phyloP scores from a whole-genome alignment of 441 rosid genomes.

The Lepidium campestre region DNA sequence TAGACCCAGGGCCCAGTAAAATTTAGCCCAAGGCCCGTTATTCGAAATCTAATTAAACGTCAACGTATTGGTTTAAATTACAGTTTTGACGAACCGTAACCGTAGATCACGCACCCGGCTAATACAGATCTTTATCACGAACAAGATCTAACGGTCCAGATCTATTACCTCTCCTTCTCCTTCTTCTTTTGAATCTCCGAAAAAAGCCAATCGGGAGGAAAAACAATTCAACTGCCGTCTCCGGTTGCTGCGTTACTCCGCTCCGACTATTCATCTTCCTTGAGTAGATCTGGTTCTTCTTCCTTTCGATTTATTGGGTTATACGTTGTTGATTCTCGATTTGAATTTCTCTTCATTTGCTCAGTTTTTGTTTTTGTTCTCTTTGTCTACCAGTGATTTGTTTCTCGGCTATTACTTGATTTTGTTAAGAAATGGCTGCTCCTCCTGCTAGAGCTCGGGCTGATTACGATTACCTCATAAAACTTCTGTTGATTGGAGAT shows the following conservation, averaged over 20 bases:
- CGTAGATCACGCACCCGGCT: slow-evolving; percentile 11
- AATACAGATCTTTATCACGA: background rate
- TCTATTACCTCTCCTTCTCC: slow-evolving; percentile 9
- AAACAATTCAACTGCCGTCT: slow-evolving; percentile 38
- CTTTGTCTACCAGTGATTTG: slow-evolving; percentile 24
- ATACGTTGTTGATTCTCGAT: background rate
- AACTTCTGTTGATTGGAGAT: slow-evolving; percentile 71
- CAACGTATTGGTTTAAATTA: background rate
- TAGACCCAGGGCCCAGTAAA: no score
- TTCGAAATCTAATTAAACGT: background rate
- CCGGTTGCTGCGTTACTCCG: slow-evolving; percentile 39
- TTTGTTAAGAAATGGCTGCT: slow-evolving; percentile 48
- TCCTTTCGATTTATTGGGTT: background rate
- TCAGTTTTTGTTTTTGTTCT: background rate
- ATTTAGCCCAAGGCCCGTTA: background rate
- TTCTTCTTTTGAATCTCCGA: slow-evolving; percentile 10
- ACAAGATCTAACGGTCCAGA: slow-evolving; percentile 41
- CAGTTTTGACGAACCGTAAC: slow-evolving; percentile 8
- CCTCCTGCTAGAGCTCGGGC: slow-evolving; percentile 79
- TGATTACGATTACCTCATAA: slow-evolving; percentile 72
- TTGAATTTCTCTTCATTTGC: background rate
- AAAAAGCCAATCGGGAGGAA: slow-evolving; percentile 1
- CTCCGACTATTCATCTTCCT: slow-evolving; percentile 30
- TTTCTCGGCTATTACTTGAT: background rate
- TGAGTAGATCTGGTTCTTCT: slow-evolving; percentile 48